Percentiles rank a stretch among this genome's conserved stretches.
phyloP scores from a whole-genome alignment of 2,329 filamentous ascomycete genomes.

The Aureobasidium sp. region DNA sequence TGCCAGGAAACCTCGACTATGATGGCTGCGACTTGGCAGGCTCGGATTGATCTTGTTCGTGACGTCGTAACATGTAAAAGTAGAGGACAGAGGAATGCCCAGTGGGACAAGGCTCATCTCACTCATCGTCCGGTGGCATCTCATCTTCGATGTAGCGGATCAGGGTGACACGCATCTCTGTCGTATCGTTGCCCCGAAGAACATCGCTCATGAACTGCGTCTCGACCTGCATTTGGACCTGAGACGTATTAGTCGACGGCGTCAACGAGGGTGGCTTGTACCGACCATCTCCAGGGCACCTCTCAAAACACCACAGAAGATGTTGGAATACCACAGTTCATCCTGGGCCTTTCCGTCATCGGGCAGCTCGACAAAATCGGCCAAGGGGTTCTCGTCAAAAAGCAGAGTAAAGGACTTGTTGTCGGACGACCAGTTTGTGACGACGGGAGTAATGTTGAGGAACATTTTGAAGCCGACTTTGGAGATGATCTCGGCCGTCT shows the following conservation, averaged over 20 bases:
- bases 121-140: conserved; percentile 93
- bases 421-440: conserved; percentile 93
- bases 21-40: not conserved
- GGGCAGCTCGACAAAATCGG: conserved; percentile 93
- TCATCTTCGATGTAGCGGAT: conserved; percentile 96
- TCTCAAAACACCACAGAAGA: conserved; percentile 83
- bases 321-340: conserved; percentile 97
- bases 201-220: conserved; percentile 93
- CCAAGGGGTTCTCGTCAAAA: conserved; percentile 93
- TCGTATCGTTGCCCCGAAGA: conserved; percentile 85
- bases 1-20: not conserved
- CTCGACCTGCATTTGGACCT: conserved; percentile 95
- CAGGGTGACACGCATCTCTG: conserved; percentile 89
- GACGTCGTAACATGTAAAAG: not conserved
- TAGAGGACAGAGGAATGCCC: not conserved
- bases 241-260: conserved; percentile 11
- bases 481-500: conserved; percentile 94
- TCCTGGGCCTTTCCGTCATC: conserved; percentile 94
- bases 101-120: conserved; percentile 16
- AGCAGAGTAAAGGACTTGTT: conserved; percentile 93
- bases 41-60: not conserved
- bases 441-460: conserved; percentile 85
- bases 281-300: conserved; percentile 89
- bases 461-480: conserved; percentile 99
- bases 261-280: not conserved